Base-by-base conservation (phyloP, 2,329 filamentous ascomycete genomes). In the Ceratocystis albifundus region DNA sequence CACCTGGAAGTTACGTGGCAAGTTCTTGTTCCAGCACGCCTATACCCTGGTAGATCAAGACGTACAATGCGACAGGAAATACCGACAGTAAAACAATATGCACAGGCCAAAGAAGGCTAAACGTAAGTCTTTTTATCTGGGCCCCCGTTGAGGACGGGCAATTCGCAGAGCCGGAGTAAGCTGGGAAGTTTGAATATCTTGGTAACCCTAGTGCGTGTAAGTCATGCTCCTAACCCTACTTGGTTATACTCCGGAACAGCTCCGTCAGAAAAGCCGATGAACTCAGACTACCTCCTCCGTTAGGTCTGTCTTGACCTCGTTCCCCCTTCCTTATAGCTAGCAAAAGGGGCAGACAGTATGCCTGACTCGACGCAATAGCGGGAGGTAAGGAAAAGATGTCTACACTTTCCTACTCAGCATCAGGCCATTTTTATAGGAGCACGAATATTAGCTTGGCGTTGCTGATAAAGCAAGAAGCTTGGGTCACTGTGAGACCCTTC, bases 391-490 rank as follows among this genome's bases (percentile, higher is more conserved):
- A 15, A 30, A 20, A 28, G 25, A 22, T 8, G n/a, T n/a, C 5
- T n/a, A 36, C 28, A 20, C 15, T 59, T 36, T 59, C 10, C 55
- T n/a, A 4, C 30, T 59, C 55, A 59, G 32, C 25, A 59, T 59
- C 55, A 59, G 55, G 28, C 55, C 55, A 59, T 59, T 59, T 32
- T 59, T 59, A 20, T n/a, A 32, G 55, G n/a, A 59, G 55, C 55
- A 59, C 28, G 32, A 28, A 36, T 17, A 59, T 36, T 28, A 32
- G 55, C n/a, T 30, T 59, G 28, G 15, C 30, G n/a, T 32, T 59
- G 55, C 30, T 36, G 28, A 59, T 59, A 59, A 59, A 17, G 55
- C 55, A 32, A 15, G 7, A 59, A 59, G 55, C 55, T 20, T 59
- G 17, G 55, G n/a, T 59, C 55, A 32, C 17, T 10, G 6, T 8